Conservation (phyloP, 2,329 filamentous ascomycete species). For the Penicillium crustosum region DNA sequence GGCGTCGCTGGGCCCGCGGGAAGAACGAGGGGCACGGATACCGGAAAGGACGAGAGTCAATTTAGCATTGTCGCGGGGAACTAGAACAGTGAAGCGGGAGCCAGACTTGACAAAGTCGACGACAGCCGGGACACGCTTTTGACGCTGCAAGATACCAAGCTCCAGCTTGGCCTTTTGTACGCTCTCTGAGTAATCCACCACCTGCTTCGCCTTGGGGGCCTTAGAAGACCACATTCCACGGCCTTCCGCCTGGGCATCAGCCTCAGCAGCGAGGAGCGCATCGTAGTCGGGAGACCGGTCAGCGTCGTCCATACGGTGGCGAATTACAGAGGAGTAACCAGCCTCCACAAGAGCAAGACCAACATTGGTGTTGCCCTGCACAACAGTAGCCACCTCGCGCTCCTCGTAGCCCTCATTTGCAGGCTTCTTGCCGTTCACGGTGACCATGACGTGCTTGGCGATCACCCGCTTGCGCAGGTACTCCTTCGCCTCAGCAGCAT, state of each 20-base stretch:
- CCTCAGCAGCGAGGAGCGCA: conserved; percentile 48
- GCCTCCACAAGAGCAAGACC: conserved; percentile 83
- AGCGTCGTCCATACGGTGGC: conserved; percentile 90
- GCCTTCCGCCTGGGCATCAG: conserved; percentile 73
- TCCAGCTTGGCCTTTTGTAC: conserved; percentile 95
- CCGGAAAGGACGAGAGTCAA: conserved; percentile 92
- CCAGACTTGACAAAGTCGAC: conserved; percentile 99
- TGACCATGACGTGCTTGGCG: conserved; percentile 89
- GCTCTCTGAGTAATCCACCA: conserved; percentile 86
- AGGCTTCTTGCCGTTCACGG: conserved; percentile 85
- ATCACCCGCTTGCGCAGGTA: conserved; percentile 91
- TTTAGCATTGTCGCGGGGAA: conserved; percentile 91
- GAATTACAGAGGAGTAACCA: conserved; percentile 89
- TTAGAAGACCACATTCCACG: conserved; percentile 97
- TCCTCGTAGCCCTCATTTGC: conserved; percentile 89
- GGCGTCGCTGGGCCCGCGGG: conserved; percentile 73
- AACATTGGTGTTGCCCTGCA: conserved; percentile 80
- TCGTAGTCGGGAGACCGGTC: conserved; percentile 95
- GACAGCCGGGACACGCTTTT: conserved; percentile 87
- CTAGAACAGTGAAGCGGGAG: conserved; percentile 85
- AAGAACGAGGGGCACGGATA: conserved; percentile 85
- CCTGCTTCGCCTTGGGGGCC: conserved; percentile 76
- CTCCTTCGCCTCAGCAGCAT: conserved; percentile 91
- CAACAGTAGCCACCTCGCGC: conserved; percentile 88
- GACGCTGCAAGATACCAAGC: conserved; percentile 79